These are phyloP conservation scores for Fraxinus sp. DNA, from an alignment of 305 asterid species.

Conservation along the genomic window DNA sequence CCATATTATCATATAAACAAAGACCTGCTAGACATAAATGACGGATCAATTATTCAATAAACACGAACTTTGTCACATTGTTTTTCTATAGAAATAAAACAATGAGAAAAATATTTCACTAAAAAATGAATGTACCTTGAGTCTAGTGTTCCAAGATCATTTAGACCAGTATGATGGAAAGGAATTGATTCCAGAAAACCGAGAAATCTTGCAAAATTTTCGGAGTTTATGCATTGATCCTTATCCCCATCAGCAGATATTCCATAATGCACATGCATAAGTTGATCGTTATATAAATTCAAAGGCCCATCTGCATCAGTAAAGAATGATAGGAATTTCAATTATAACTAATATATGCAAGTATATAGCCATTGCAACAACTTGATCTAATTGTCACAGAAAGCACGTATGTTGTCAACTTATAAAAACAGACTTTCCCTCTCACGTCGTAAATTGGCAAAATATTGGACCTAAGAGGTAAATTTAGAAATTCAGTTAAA, in stretches of 20 bases:
- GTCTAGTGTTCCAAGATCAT: slow-evolving; percentile 55
- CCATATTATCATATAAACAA: slow-evolving; percentile 13
- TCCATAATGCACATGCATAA: slow-evolving; percentile 64
- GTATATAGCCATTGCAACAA: slow-evolving; percentile 10
- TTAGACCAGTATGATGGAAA: slow-evolving; percentile 58
- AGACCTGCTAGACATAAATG: neutral
- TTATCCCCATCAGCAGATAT: slow-evolving; percentile 55
- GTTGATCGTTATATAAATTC: slow-evolving; percentile 63
- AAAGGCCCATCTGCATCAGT: slow-evolving; percentile 60
- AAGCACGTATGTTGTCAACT: neutral
- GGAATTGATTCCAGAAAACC: slow-evolving; percentile 91
- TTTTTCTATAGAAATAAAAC: slow-evolving; percentile 14
- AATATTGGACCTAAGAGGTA: neutral
- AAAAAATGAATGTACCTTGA: slow-evolving; percentile 56
- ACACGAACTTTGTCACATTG: slow-evolving; percentile 6
- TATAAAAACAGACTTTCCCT: neutral
- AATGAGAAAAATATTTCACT: neutral
- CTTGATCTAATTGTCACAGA: neutral
- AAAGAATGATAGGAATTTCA: slow-evolving; percentile 14
- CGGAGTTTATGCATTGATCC: slow-evolving; percentile 77
- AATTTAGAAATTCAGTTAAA: neutral
- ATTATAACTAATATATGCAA: slow-evolving; percentile 15
- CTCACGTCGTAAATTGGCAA: neutral
- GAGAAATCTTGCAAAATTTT: slow-evolving; percentile 81
- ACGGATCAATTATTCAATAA: slow-evolving; percentile 7